Evolutionary conservation across 139 green algal species (phyloP), one percentile per base, ranked within the genome.

Genomic region (Asterochloris sp.): DNA sequence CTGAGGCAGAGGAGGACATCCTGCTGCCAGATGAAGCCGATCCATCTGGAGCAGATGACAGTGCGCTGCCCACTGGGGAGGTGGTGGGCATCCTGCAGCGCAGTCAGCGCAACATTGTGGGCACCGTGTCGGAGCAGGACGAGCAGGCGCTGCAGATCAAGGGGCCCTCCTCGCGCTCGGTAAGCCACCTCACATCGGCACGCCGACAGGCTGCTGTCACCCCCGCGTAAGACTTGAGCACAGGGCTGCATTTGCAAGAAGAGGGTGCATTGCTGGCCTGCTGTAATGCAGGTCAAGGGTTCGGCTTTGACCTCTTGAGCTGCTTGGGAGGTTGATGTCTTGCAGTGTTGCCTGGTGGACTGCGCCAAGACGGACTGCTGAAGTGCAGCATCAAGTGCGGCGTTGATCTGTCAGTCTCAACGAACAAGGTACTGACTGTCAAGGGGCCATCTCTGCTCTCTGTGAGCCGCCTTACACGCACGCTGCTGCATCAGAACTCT

Each of bases 61-160:
- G 74, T 17, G 47, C 23, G 66, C 83, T 76, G 79, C 80, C 71
- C 60, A 26, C 63, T 27, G 81, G 83, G 15, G 67, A 85, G 82
- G 84, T 87, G n/a, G 84, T 86, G 62, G 83, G 15, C 12, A 80
- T 90, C 14, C 28, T 88, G 69, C 74, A 83, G 28, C 78, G 81
- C 9, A n/a, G 26, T 14, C 28, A 28, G 16, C 62, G 67, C 68
- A 85, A 90, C 38, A 69, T 89, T 2, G 88, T 92, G 29, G 86
- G 77, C 4, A 89, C 81, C 82, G 74, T 92, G 0, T 62, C 73
- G 1, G 82, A 86, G 62, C 77, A 83, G 13, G 85, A 90, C 17
- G 81, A 90, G 66, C 62, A 47, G 8, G 87, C 81, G 17, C 75
- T 87, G 74, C 67, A 19, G 10, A 76, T 60, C 60, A 73, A 54